Evolutionary conservation across 768 basidiomycete genomes (phyloP), one percentile per base, ranked within the genome.

Genomic region (Trametes elegans): DNA sequence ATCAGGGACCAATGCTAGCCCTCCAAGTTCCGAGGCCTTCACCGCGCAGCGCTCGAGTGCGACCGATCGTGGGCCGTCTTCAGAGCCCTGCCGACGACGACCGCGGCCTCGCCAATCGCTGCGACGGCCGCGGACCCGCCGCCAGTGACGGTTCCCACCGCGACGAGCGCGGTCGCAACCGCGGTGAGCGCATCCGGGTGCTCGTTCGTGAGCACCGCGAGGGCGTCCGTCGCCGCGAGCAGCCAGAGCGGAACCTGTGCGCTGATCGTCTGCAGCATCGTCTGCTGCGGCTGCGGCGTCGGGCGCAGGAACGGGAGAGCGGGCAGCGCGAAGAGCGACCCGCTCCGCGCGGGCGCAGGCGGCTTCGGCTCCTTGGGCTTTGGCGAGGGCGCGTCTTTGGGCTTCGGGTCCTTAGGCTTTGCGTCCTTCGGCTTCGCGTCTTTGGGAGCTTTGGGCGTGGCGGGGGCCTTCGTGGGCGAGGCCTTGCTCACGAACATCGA

Each of bases 201-300:
- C 24, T 64, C 58, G 41, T 49, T 49, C 23, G 58, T 49, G 19
- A 64, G 43, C 24, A 58, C 39, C 29, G 57, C 29, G 23, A 64
- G 47, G 16, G 60, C 57, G 34, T 64, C 60, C 1, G 58, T 59
- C 8, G 60, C 58, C 6, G 55, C 53, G 14, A 64, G 58, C n/a
- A 64, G 55, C 63, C 63, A 64, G 14, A 63, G 21, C 9, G 62
- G 62, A 7, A 63, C 59, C 41, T 60, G 62, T 11, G 59, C 62
- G 1, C 38, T 55, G 41, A 63, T 56, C n/a, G 49, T 52, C 35
- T 50, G 46, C 7, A 57, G 56, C 14, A 54, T 21, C 7, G 55
- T 48, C 47, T 54, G 53, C 26, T 57, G 53, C 13, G 61, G 55
- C 27, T 53, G 53, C 27, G 57, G 58, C 7, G 58, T 19, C 1